Evolutionary conservation across 305 asterid species (phyloP), one percentile per base, ranked within the genome.

Genomic region (Withania somnifera): DNA sequence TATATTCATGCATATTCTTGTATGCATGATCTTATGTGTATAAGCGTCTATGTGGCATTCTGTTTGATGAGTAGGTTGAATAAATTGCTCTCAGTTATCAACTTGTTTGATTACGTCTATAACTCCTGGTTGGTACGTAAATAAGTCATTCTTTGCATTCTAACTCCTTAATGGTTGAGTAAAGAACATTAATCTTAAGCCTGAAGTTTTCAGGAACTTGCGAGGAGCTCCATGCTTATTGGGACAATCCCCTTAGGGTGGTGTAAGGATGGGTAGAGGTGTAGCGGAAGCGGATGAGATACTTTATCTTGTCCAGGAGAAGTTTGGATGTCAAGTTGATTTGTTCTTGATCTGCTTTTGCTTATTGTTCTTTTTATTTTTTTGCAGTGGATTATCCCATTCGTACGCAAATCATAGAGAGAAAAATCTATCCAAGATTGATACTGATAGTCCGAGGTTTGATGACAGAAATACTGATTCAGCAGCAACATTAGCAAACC

Each of bases 401-500:
- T 97, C 98, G 20, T 97, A 90, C 84, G 86, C 98, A 80, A 91
- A 93, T 64, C 90, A 87, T 51, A 83, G 92, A 86, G 98, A 97
- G 81, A 90, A 58, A 84, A 86, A 87, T 85, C 84, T 90, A 52
- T 84, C 95, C 75, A 91, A 90, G 85, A 61, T 84, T 40, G 45
- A 79, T 24, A 78, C 84, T 34, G 53, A 60, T 26, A 84, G 78
- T 87, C 85, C 83, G 82, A 87, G 88, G 78, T 87, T 89, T 71
- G 97, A 93, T 83, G 92, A 91, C 78, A 87, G 92, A 86, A 82
- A 84, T 60, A 20, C 87, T 36, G 94, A 90, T 80, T 79, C 88
- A 50, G 87, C 83, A 67, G 80, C 92, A 38, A 64, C 90, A 52
- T 83, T 82, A 84, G 88, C 88, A 71, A 89, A 88, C 83, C 86